A percentile compares a stretch with the other conserved stretches of the same genome.
Conservation (phyloP, 805 yeast species). For the Brettanomyces naardenensis region DNA sequence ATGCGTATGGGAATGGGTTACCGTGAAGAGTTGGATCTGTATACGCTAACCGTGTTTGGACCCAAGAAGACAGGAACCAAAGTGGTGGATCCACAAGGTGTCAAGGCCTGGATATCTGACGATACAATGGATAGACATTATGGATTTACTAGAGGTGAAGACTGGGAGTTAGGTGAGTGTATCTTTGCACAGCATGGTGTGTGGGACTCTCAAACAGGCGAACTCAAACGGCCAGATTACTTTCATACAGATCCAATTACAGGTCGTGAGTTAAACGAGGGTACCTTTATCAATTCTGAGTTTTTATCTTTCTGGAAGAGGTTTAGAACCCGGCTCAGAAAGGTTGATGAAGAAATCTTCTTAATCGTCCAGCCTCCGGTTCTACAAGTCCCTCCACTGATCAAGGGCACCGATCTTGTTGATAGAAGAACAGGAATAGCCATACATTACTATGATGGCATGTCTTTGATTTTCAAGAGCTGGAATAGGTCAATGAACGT, state of each 20-base stretch:
- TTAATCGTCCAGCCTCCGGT: constrained; percentile 78
- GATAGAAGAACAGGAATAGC: constrained; percentile 65
- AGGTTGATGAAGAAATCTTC: constrained; percentile 36
- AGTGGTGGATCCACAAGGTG: constrained; percentile 59
- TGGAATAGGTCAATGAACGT: constrained; percentile 84
- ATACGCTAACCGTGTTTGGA: constrained; percentile 67
- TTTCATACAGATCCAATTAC: constrained; percentile 34
- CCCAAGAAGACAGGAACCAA: constrained; percentile 56
- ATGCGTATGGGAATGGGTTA: constrained; percentile 75
- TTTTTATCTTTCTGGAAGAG: constrained; percentile 55
- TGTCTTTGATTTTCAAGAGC: constrained; percentile 83
- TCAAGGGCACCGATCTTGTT: constrained; percentile 42
- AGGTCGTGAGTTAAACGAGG: constrained; percentile 35
- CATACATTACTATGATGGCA: constrained; percentile 92
- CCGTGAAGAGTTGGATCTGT: constrained; percentile 58
- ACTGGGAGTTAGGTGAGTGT: constrained; percentile 71
- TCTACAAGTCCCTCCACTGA: constrained; percentile 63
- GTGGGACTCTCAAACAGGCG: constrained; percentile 47
- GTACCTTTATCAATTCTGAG: constrained; percentile 52
- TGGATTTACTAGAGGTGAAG: constrained; percentile 56
- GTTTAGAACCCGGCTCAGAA: constrained; percentile 43
- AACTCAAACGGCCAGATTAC: constrained; percentile 41
- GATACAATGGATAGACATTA: constrained; percentile 53
- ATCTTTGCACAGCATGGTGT: constrained; percentile 76
- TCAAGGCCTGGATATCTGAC: constrained; percentile 57